A percentile compares a stretch with the other conserved stretches of the same genome.
phyloP scores from a whole-genome alignment of 805 yeast genomes.

The Pichia cephalocereana region DNA sequence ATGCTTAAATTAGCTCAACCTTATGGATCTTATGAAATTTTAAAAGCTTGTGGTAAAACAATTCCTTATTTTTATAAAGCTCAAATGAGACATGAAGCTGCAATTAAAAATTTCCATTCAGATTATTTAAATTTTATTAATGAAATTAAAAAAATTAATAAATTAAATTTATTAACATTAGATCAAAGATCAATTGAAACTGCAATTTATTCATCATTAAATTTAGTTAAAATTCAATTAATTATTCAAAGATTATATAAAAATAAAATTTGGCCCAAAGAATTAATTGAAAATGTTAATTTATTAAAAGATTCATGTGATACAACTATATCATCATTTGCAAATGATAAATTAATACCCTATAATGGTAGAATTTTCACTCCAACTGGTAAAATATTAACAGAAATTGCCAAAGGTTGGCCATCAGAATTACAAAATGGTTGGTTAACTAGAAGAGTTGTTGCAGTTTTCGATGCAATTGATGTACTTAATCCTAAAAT shows the following conservation, averaged over 20 bases:
- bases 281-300: constrained; percentile 22
- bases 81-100: constrained; percentile 89
- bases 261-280: constrained; percentile 36
- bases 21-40: constrained; percentile 64
- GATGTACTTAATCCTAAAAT: constrained; percentile 20
- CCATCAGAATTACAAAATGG: constrained; percentile 81
- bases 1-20: constrained; percentile 59
- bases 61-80: constrained; percentile 91
- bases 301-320: constrained; percentile 44
- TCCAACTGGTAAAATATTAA: constrained; percentile 80
- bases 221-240: constrained; percentile 60
- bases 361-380: constrained; percentile 69
- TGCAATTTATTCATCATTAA: constrained; percentile 60
- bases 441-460: constrained; percentile 80
- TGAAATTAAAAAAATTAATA: constrained; percentile 25
- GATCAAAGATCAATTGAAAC: constrained; percentile 47
- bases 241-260: constrained; percentile 53
- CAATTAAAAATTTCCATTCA: constrained; percentile 54
- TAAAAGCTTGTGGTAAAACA: constrained; percentile 73
- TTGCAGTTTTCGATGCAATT: constrained; percentile 50
- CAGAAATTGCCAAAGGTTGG: constrained; percentile 82
- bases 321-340: constrained; percentile 75
- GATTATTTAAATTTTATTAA: constrained; percentile 35
- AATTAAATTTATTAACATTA: constrained; percentile 25
- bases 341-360: constrained; percentile 41